These are phyloP conservation scores for Eimeria zaria DNA, from an alignment of 169 alveolate species.

Conservation along the genomic window DNA sequence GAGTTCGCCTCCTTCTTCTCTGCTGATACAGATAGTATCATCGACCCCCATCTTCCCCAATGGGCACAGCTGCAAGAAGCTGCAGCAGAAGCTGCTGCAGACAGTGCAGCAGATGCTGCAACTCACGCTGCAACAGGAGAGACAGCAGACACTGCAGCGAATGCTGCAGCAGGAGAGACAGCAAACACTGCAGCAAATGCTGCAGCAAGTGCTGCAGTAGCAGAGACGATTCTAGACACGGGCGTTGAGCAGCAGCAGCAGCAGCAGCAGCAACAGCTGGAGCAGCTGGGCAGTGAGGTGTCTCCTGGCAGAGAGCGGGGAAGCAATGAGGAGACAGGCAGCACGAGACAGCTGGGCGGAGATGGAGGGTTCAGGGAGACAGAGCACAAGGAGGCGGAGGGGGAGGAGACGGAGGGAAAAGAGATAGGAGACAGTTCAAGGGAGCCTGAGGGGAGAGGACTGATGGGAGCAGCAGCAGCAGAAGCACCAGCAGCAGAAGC, in stretches of 20 bases:
- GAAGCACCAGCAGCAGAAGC: constrained; percentile 23
- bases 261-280: background rate
- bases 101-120: background rate
- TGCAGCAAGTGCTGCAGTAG: background rate
- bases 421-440: background rate
- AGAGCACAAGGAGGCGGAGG: background rate
- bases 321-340: background rate
- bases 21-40: background rate
- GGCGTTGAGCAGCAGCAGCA: background rate
- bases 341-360: background rate
- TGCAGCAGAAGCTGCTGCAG: too few species aligned
- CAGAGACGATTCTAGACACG: too few species aligned
- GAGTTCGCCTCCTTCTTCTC: background rate
- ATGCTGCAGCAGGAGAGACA: background rate
- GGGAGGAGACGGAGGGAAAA: background rate
- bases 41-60: background rate
- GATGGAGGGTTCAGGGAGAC: background rate
- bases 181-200: background rate
- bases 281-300: background rate
- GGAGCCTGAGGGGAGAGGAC: background rate
- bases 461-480: constrained; percentile 27
- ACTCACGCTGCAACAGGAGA: too few species aligned
- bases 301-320: background rate
- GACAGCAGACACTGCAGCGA: too few species aligned
- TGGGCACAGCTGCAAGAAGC: too few species aligned